Base-by-base conservation (phyloP, 2,329 filamentous ascomycete species). In the Diaporthe longicolla region DNA sequence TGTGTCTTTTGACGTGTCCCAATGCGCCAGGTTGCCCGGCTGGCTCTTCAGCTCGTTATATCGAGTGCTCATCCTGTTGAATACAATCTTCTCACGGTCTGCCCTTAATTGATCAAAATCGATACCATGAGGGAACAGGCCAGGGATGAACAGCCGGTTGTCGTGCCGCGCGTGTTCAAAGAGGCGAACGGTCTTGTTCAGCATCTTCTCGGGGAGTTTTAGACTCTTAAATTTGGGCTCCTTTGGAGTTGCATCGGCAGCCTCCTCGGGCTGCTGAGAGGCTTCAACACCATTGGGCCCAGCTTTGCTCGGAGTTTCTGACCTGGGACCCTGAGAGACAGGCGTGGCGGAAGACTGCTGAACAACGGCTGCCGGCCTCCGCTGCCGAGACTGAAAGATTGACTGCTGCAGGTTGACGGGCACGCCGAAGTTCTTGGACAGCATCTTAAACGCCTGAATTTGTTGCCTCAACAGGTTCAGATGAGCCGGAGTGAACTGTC, bases 391-490 rank as follows among this genome's bases (percentile, higher is more conserved):
- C 58, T 93, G 89, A 81, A 95, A 97, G 50, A 98, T 92, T 65
- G 93, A 91, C 80, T 96, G 93, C 81, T 97, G 95, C 77, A 98
- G 89, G 76, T 91, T 89, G 40, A 90, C 84, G 0, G 96, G 95
- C 4, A 98, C 91, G 0, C 95, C 93, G 19, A 93, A 88, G 78
- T 98, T 98, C 83, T 97, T 97, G 7, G 94, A 93, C 5, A 99
- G 87, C 77, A 95, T 89, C 83, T 97, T 97, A 84, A 98, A 98
- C 0, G 96, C 95, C 78, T 93, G 89, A 68, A 98, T 98, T 82
- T 99, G 97, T 77, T 94, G 92, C 75, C 94, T 89, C 13, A 99
- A 86, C 57, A 94, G 90, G 32, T 89, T 88, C 59, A 98, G 86
- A 82, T 99, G 97, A 73, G 97, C 93, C 32, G 90, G 89, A 17